Evolutionary conservation across 768 basidiomycete genomes (phyloP).

Genomic region (Suillus fuscotomentosus): DNA sequence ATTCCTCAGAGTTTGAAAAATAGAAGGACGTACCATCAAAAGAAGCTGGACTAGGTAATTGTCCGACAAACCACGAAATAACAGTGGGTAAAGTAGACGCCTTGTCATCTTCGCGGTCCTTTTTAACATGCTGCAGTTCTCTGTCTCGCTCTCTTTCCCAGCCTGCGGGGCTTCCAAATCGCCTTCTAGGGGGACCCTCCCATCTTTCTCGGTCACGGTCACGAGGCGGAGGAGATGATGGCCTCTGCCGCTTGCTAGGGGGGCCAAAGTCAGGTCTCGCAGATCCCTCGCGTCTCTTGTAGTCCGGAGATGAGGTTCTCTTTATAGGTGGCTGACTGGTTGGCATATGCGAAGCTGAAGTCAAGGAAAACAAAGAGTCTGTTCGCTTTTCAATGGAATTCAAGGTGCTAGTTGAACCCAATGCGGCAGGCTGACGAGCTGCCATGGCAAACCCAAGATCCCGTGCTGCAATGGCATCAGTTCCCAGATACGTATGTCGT

Average conservation of each 20-base stretch:
- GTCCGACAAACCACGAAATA: constrained; percentile 82
- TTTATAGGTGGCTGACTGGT: constrained; percentile 23
- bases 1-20: constrained; percentile 3
- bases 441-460: constrained; percentile 81
- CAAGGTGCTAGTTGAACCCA: constrained; percentile 16
- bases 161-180: constrained; percentile 37
- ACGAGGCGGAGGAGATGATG: constrained; percentile 43
- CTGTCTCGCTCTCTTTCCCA: constrained; percentile 49
- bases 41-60: constrained; percentile 64
- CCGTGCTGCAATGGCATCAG: constrained; percentile 84
- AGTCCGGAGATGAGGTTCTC: constrained; percentile 32
- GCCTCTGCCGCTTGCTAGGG: constrained; percentile 42
- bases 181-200: constrained; percentile 34
- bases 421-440: constrained; percentile 23
- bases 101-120: constrained; percentile 49
- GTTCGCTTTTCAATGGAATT: constrained; percentile 32
- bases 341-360: constrained; percentile 25
- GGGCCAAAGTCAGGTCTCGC: constrained; percentile 38
- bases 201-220: constrained; percentile 50
- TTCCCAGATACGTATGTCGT: constrained; percentile 66
- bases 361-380: constrained; percentile 35
- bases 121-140: constrained; percentile 37
- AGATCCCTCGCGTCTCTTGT: constrained; percentile 43
- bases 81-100: constrained; percentile 50
- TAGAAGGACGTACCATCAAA: constrained; percentile 52